A percentile compares a stretch with the other conserved stretches of the same genome.
Evolutionary conservation across 192 early-diverging fungal species (phyloP).

Genomic region (Phycomyces nitens): DNA sequence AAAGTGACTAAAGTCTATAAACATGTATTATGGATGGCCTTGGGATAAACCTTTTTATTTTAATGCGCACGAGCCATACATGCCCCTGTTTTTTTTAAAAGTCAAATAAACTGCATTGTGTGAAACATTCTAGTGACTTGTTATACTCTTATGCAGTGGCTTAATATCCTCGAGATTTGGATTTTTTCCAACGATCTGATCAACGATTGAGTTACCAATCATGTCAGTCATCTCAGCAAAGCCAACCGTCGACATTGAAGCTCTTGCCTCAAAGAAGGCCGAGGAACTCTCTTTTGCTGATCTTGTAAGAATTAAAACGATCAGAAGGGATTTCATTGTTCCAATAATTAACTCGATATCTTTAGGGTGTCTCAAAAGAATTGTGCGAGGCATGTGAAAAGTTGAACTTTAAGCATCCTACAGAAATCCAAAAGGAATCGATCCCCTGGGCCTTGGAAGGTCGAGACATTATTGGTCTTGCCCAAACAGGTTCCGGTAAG

Average conservation of each 20-base stretch:
- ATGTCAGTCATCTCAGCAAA: conserved; percentile 7
- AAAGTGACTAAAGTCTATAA: too few relatives aligned
- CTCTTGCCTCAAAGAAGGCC: conserved; percentile 16
- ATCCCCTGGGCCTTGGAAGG: conserved; percentile 91
- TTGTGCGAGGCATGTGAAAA: conserved; percentile 87
- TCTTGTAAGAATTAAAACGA: conserved; percentile 18
- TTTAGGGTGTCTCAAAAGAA: conserved; percentile 79
- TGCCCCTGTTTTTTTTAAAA: too few relatives aligned
- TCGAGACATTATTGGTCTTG: conserved; percentile 95
- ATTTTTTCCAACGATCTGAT: not conserved
- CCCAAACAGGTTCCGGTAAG: conserved; percentile 93
- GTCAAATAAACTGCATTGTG: too few relatives aligned
- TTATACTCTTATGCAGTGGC: not conserved
- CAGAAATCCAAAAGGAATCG: conserved; percentile 87
- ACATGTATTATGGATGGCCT: too few relatives aligned
- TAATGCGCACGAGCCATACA: too few relatives aligned
- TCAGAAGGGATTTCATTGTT: too few relatives aligned
- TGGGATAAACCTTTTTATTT: too few relatives aligned
- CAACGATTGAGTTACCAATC: conserved; percentile 1
- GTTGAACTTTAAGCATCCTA: conserved; percentile 83
- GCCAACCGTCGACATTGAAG: conserved; percentile 21
- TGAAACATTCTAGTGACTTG: not conserved
- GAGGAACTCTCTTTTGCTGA: conserved; percentile 34
- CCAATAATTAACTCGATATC: not conserved
- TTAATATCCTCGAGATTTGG: not conserved